Conservation (phyloP, 192 early-diverging fungal species). For the Mortierella antarctica region DNA sequence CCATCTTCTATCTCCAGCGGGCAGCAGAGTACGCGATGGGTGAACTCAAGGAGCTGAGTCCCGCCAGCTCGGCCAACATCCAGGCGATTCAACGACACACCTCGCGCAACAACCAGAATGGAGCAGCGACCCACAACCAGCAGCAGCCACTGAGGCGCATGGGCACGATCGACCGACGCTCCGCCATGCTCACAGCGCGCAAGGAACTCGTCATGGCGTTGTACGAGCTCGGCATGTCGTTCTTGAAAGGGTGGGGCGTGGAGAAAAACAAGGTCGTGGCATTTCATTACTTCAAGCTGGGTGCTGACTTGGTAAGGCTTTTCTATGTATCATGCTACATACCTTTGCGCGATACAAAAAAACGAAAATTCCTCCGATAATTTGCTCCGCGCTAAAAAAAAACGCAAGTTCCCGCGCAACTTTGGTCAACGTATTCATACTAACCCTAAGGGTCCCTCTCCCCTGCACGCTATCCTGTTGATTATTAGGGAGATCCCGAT, state of each 20-base stretch:
- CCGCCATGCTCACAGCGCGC: slow-evolving; percentile 53
- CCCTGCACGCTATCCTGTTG: too few species aligned
- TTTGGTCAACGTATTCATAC: not conserved
- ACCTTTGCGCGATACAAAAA: not conserved
- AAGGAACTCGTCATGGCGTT: slow-evolving; percentile 83
- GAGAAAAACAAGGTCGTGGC: slow-evolving; percentile 78
- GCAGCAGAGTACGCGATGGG: slow-evolving; percentile 78
- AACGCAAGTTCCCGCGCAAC: not conserved
- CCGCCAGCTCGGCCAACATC: slow-evolving; percentile 25
- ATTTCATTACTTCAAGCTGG: slow-evolving; percentile 84
- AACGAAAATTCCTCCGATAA: too few species aligned
- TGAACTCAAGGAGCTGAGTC: slow-evolving; percentile 61
- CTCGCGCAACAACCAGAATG: slow-evolving; percentile 2
- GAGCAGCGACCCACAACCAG: not conserved
- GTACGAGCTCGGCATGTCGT: slow-evolving; percentile 84
- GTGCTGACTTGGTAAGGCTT: slow-evolving; percentile 68
- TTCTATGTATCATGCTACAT: not conserved
- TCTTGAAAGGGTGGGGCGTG: slow-evolving; percentile 86
- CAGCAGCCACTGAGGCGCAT: slow-evolving; percentile 13
- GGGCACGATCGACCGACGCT: slow-evolving; percentile 25
- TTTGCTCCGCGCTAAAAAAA: too few species aligned
- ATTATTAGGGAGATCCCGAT: slow-evolving; percentile 68
- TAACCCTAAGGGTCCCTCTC: not conserved
- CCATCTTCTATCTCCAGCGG: slow-evolving; percentile 78
- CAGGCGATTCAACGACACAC: slow-evolving; percentile 22